A percentile compares a stretch with the other conserved stretches of the same genome.
Evolutionary conservation across 768 basidiomycete species (phyloP).

Genomic region (Dioszegia aurantiaca): DNA sequence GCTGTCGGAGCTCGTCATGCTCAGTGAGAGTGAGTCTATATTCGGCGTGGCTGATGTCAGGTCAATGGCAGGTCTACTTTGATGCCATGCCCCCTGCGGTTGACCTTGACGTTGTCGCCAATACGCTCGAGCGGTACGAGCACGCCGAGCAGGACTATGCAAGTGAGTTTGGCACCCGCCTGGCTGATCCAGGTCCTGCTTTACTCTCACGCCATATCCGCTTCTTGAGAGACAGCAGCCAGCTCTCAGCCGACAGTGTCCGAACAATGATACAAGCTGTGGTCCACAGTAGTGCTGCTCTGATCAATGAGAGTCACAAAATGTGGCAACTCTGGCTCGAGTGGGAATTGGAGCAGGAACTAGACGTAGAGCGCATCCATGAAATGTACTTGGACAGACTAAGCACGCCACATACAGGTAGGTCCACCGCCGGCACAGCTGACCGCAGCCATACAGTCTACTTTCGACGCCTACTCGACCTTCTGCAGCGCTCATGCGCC

Average conservation of each 20-base stretch:
- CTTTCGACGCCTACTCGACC: conserved; percentile 78
- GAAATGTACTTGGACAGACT: conserved; percentile 32
- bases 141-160: conserved; percentile 43
- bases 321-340: conserved; percentile 38
- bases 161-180: conserved; percentile 21
- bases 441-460: conserved; percentile 68
- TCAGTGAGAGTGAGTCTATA: conserved; percentile 32
- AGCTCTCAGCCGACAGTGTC: conserved; percentile 66
- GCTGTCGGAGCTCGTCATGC: conserved; percentile 30
- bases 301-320: conserved; percentile 30
- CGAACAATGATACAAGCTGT: conserved; percentile 27
- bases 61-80: conserved; percentile 32
- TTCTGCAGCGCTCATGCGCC: conserved; percentile 78
- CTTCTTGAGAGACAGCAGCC: conserved; percentile 20
- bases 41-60: conserved; percentile 22
- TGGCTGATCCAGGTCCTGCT: conserved; percentile 18
- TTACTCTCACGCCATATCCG: conserved; percentile 31
- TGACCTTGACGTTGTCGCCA: conserved; percentile 32
- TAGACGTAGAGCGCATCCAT: conserved; percentile 24
- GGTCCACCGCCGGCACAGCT: not conserved
- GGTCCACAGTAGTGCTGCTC: conserved; percentile 14
- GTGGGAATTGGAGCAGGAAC: conserved; percentile 32
- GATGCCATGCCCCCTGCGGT: conserved; percentile 22
- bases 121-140: conserved; percentile 32
- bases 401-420: conserved; percentile 26